Base-by-base conservation (phyloP, 2,329 filamentous ascomycete genomes). In the Cryphonectria nitschkei region DNA sequence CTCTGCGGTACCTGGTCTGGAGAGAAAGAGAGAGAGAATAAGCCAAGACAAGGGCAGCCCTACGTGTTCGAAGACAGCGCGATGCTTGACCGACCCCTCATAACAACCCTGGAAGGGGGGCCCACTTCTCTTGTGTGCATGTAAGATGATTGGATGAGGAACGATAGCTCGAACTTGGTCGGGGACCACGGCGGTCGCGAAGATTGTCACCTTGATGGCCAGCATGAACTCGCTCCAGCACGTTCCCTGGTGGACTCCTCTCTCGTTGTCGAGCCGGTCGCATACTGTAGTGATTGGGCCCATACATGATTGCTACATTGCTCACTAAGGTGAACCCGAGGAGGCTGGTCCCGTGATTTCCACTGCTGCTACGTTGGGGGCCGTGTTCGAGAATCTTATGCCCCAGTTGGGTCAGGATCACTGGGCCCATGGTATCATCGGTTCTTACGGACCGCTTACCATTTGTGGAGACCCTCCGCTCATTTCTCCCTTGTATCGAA, bases 121-220 rank as follows among this genome's bases (percentile, higher is more conserved):
- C 34, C 34, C 14, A 19, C 13, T 32, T 8, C 19, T 22, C 19
- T 19, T 37, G 19, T 61, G 16, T 5, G 46, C 14, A 16, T 61
- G 32, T 61, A 37, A 58, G 54, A 58, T 61, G 58, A 61, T 61
- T 61, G 58, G 58, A 16, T 22, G 8, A 61, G 58, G 58, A 61
- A 39, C 58, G 58, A 61, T 39, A 39, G 29, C 14, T 60, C 14
- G 32, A 37, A 19, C 58, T 11, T 61, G 58, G 19, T 39, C 13
- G 58, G 11, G 54, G 29, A 16, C 54, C 29, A 39, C 58, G 32
- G 58, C 58, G 32, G 58, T 61, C 56, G 54, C 54, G 54, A 58
- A 34, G 54, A 34, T 14, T 32, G 54, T 32, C 54, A 32, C 14
- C 26, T 6, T 58, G 26, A 26, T 32, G 54, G 54, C 54, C 16